These are phyloP conservation scores for Metschnikowia hibisci DNA, from an alignment of 805 yeast genomes.

Conservation along the genomic window DNA sequence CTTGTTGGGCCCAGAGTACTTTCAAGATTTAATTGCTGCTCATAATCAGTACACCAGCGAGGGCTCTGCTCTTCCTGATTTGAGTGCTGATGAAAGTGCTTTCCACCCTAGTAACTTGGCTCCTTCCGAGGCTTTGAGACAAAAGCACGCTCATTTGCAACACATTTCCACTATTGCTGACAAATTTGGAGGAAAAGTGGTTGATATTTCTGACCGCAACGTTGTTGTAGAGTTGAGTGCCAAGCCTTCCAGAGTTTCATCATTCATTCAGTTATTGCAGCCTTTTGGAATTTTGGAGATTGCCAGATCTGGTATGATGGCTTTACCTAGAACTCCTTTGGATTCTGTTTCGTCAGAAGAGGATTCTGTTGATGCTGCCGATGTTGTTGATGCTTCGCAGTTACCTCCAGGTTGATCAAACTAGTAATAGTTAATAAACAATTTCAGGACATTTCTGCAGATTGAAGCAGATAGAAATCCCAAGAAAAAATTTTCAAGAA, in stretches of 20 bases:
- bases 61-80: constrained; percentile 40
- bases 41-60: constrained; percentile 53
- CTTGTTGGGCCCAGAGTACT: constrained; percentile 95
- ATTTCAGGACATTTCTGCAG: too few relatives aligned
- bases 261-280: constrained; percentile 82
- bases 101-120: constrained; percentile 89
- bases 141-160: constrained; percentile 83
- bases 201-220: constrained; percentile 88
- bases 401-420: constrained; percentile 83
- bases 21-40: constrained; percentile 87
- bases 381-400: constrained; percentile 80
- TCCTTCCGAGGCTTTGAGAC: constrained; percentile 89
- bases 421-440: too few relatives aligned
- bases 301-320: constrained; percentile 98
- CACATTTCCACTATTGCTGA: constrained; percentile 75
- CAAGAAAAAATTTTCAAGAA: too few relatives aligned
- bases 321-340: constrained; percentile 91
- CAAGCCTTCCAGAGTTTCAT: constrained; percentile 83
- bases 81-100: constrained; percentile 42
- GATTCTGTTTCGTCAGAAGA: constrained; percentile 49
- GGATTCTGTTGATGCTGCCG: constrained; percentile 54
- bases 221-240: constrained; percentile 93
- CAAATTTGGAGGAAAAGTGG: constrained; percentile 90
- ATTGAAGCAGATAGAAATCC: too few relatives aligned
- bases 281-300: constrained; percentile 96